Evolutionary conservation across 331 rosid genomes (phyloP), one percentile per base, ranked within the genome.

Genomic region (Stylosanthes scabra): DNA sequence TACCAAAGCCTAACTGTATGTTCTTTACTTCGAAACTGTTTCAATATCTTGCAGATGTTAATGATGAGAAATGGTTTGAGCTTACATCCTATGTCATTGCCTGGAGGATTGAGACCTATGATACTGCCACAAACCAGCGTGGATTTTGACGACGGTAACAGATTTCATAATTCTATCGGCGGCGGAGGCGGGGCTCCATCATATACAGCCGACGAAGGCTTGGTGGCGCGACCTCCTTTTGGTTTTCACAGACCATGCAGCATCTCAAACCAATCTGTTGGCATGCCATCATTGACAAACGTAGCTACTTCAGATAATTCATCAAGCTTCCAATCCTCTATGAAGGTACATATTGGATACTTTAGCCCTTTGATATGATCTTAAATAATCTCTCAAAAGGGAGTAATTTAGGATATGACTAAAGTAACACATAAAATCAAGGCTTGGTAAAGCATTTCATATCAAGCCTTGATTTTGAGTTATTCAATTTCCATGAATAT

Each of bases 51-150:
- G 83, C 87, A 83, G 84, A 80, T 76, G 80, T 63, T 83, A 78
- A 80, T 88, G 49, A 66, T 85, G 89, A 90, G 96, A 76, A 94
- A 94, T 83, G 97, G 97, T 71, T 81, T 88, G 83, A 90, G 95
- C 83, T 78, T 88, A 86, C 99, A 91, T 74, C 93, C 96, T 20
- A 81, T 85, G 90, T 75, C 91, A 80, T 80, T 91, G 68, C 89
- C 93, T 8, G 97, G 87, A 77, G 89, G 75, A 44, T 8, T 78
- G 74, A 87, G 82, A 66, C 85, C 97, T 42, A 59, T 75, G 79
- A 74, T 77, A 67, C 55, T 85, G 76, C 81, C 97, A 79, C 88
- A 70, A 66, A 52, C 72, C 3, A 89, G 86, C 55, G 70, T 86
- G 59, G 75, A 71, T 67, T 82, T 78, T 59, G 93, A 87, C 8